These are phyloP conservation scores for Amoeboaphelidium protococcarum DNA, from an alignment of 371 early-diverging fungal genomes.

Conservation along the genomic window DNA sequence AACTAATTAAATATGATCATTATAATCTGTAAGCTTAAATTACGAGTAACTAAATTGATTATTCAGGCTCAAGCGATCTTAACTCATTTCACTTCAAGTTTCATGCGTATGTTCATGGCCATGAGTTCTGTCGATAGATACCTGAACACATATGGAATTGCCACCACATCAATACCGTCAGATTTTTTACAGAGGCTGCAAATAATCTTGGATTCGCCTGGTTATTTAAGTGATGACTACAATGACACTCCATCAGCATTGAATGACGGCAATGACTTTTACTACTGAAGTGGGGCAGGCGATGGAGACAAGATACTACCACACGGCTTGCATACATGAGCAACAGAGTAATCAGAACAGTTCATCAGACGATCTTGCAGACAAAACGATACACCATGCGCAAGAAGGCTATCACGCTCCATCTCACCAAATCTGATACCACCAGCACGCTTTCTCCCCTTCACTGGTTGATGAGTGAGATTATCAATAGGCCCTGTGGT, in stretches of 20 bases:
- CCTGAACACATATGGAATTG: slow-evolving; percentile 93
- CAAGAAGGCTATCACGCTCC: slow-evolving; percentile 97
- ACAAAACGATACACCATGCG: slow-evolving; percentile 88
- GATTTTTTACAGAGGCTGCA: slow-evolving; percentile 49
- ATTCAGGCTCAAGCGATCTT: too few species aligned
- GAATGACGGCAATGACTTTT: too few species aligned
- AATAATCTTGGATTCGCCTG: too few species aligned
- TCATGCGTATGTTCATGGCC: slow-evolving; percentile 65
- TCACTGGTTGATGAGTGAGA: slow-evolving; percentile 94
- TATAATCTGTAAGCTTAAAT: too few species aligned
- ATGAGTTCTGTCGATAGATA: slow-evolving; percentile 91
- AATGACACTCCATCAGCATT: too few species aligned
- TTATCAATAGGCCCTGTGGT: slow-evolving; percentile 92
- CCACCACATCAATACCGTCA: slow-evolving; percentile 53
- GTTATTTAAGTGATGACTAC: too few species aligned
- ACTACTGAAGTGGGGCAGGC: slow-evolving; percentile 14
- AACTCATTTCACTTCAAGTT: slow-evolving; percentile 21
- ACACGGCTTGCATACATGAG: slow-evolving; percentile 52
- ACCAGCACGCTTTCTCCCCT: slow-evolving; percentile 93
- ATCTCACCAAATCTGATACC: slow-evolving; percentile 99
- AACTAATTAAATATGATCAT: too few species aligned
- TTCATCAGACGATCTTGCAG: slow-evolving; percentile 96
- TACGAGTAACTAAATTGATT: too few species aligned
- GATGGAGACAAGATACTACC: slow-evolving; percentile 63
- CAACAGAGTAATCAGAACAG: slow-evolving; percentile 81